Percentiles rank a stretch among this genome's conserved stretches.
Conservation (phyloP, 805 yeast species). For the Zygosaccharomyces kombuchaensis region DNA sequence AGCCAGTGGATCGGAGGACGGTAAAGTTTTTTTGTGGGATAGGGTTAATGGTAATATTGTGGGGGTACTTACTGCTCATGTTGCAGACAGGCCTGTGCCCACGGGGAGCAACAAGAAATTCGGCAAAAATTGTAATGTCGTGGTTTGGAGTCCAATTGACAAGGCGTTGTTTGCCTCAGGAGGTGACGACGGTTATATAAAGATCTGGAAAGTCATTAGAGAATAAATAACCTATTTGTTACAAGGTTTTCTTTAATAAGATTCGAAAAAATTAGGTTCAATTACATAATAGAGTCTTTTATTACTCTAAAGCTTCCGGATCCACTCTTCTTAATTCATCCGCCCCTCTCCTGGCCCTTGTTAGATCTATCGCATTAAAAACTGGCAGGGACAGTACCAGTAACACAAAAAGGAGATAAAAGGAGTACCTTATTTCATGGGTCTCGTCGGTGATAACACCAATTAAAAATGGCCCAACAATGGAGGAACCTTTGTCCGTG, state of each 20-base stretch:
- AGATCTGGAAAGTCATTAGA: constrained; percentile 56
- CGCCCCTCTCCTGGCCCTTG: constrained; percentile 59
- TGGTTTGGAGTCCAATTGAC: constrained; percentile 60
- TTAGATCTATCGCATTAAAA: constrained; percentile 51
- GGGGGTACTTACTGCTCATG: constrained; percentile 32
- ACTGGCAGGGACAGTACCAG: constrained; percentile 54
- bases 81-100: constrained; percentile 16
- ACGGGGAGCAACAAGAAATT: constrained; percentile 20
- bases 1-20: constrained; percentile 82
- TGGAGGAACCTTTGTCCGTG: constrained; percentile 76
- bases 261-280: background rate
- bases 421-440: constrained; percentile 69
- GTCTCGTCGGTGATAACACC: constrained; percentile 69
- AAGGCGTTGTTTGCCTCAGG: constrained; percentile 68
- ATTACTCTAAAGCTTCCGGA: background rate
- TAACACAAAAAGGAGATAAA: constrained; percentile 55
- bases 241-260: constrained; percentile 1
- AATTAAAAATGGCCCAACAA: constrained; percentile 68
- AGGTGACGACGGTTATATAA: constrained; percentile 73
- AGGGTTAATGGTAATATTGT: constrained; percentile 63
- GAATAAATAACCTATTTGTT: constrained; percentile 6
- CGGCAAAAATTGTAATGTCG: constrained; percentile 57
- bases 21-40: constrained; percentile 74
- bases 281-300: background rate
- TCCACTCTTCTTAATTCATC: constrained; percentile 32